Evolutionary conservation across 129 eudicot species (phyloP), one percentile per base, ranked within the genome.

Genomic region (Flaveria ramosissima): DNA sequence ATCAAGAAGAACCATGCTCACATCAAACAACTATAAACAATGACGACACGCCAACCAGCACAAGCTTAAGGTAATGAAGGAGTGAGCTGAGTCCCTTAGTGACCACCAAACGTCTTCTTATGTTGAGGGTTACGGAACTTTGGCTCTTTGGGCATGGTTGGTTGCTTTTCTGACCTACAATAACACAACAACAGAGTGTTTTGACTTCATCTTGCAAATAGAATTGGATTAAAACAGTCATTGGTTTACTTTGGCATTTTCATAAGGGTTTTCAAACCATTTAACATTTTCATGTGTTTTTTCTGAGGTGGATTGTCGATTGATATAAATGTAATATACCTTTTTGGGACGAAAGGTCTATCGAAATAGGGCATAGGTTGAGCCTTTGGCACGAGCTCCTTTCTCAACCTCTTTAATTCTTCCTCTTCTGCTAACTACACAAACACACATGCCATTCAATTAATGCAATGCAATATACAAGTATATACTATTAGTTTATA

Each of bases 341-440:
- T 89, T 83, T 86, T 91, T 7, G 99, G 99, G 73, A 91, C 47
- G 77, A 94, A 94, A 62, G 99, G 99, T 78, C 93, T 81, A 81
- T 94, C 94, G 42, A 94, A 94, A 64, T 87, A 94, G 30, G 99
- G 99, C 97, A 94, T 87, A 7, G 97, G 99, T 76, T 94, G 99
- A 78, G 99, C 99, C 83, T 77, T 94, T 12, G 97, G 99, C 71
- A 94, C 87, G 26, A 91, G 97, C 71, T 86, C 97, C 88, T 91
- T 94, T 75, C 96, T 86, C 67, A 94, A 78, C 68, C 97, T 89
- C 81, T 80, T 83, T 62, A 89, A 63, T 59, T 94, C 99, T 80
- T 94, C 99, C 81, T 94, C 99, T 72, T 91, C 98, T 51, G 79
- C 96, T 82, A 86, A 42, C 98, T 94, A 82, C 77, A 71, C 86